Evolutionary conservation across 2,329 filamentous ascomycete species (phyloP), one percentile per base, ranked within the genome.

Genomic region (Aspergillus novoparasiticus): DNA sequence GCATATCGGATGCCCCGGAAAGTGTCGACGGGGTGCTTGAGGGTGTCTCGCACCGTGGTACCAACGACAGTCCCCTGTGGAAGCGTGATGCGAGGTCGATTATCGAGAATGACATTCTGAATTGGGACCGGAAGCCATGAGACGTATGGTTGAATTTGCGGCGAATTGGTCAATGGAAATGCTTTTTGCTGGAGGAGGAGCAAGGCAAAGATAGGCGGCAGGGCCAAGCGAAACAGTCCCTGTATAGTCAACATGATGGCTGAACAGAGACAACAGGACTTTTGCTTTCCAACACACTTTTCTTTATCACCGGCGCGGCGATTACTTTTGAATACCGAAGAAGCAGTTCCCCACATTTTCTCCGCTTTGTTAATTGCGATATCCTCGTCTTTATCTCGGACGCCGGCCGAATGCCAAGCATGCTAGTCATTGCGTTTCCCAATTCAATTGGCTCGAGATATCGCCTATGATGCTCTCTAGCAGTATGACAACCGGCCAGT

Each of bases 1-100:
- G 81, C 83, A 64, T 85, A 85, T 0, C 82, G 83, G 12, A 86
- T 78, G 1, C 83, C 82, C 0, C 82, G 72, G 66, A 86, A 86
- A 6, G 74, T 74, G 34, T 79, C 75, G 5, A 78, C 61, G 1
- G 70, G 60, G n/a, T 69, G 63, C 2, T 68, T 67, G 60, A 75
- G 64, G n/a, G 61, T 62, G 8, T 71, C 65, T 8, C 66, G 59
- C 16, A 74, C 56, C 11, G 64, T 69, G 5, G 64, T 72, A 19
- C 76, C 76, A 8, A 77, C 57, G 6, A 77, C 60, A 2, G 65
- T 73, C 4, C 76, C 76, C 59, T 77, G 76, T 5, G 63, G 56
- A 28, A 77, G 64, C 5, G 32, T 55, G 30, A 65, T 55, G 9
- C 62, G 62, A 23, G 66, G 66, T 8, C 64, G 62, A 58, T n/a